Base-by-base conservation (phyloP, 208 protist genomes). In the Acanthamoeba sp. region DNA sequence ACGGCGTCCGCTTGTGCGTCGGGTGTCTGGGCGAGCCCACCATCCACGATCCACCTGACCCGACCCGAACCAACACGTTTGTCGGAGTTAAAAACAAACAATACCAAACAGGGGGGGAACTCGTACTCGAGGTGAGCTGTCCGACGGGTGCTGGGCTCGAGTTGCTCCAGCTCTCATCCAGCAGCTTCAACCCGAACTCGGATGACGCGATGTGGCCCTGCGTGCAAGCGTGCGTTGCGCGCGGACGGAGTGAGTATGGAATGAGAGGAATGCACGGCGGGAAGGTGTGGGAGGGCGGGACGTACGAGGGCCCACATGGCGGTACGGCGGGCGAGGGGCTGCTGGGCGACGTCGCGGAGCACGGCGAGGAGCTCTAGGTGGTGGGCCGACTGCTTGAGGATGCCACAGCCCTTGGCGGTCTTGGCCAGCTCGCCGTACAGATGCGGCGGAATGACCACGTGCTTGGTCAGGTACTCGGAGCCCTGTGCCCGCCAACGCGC, bases 341-440 rank as follows among this genome's bases (percentile, higher is more conserved):
- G 55, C 14, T 87, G 52, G 9, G 34, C 38, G 59, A 64, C 66
- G 34, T 94, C 69, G n/a, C 34, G 29, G 4, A 88, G 34, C 27
- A 69, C 48, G 27, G 32, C 4, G 32, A 95, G 45, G 27, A 76
- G 42, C 32, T 93, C 94, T 36, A 78, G 10, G 38, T 71, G 42
- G 29, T 89, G 71, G 10, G 52, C 85, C 12, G 71, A 85, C 55
- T 93, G 40, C n/a, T 45, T 36, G 24, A 95, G 71, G 42, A 95
- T 45, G n/a, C 29, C n/a, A 59, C 91, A 96, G 42, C 96, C 96
- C 36, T 71, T 52, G n/a, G 69, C 85, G 29, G 96, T 97, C 71
- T 97, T 97, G 12, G 95, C 96, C 6, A 97, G 50, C 34, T 97
- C 96, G 40, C 96, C 96, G 91, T 95, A 97, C 20, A 97, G 93